Percentiles rank a stretch among this genome's conserved stretches.
phyloP scores from a whole-genome alignment of 495 filamentous ascomycete species.

The Penicillium dipodomyicola region DNA sequence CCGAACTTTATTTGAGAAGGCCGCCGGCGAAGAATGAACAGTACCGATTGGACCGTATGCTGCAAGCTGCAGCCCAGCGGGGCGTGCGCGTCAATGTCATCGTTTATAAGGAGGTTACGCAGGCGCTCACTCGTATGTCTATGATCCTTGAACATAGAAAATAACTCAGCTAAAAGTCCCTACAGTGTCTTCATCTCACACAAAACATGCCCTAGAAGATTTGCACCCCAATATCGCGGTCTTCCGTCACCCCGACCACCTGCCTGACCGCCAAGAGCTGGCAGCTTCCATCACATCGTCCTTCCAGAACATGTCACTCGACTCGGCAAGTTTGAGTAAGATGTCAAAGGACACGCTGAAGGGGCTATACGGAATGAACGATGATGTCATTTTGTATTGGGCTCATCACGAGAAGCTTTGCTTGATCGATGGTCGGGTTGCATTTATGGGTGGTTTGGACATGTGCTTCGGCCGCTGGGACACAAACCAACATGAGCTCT shows the following conservation, averaged over 20 bases:
- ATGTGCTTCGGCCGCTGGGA: slow-evolving; percentile 67
- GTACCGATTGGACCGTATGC: slow-evolving; percentile 88
- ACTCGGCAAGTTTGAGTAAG: slow-evolving; percentile 51
- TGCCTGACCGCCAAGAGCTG: slow-evolving; percentile 64
- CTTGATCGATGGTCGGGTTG: slow-evolving; percentile 71
- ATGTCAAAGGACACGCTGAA: slow-evolving; percentile 67
- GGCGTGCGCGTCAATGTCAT: slow-evolving; percentile 87
- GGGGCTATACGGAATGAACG: slow-evolving; percentile 74
- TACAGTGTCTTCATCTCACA: slow-evolving; percentile 76
- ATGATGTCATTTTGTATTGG: slow-evolving; percentile 87
- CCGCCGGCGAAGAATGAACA: slow-evolving; percentile 78
- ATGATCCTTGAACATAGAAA: background rate
- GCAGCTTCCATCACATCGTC: slow-evolving; percentile 48
- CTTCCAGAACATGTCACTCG: slow-evolving; percentile 52
- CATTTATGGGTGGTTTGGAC: slow-evolving; percentile 80
- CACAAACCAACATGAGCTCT: slow-evolving; percentile 70
- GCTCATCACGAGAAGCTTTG: slow-evolving; percentile 95
- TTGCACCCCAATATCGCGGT: slow-evolving; percentile 86
- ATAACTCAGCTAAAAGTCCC: background rate
- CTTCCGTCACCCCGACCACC: slow-evolving; percentile 89
- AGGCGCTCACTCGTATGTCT: slow-evolving; percentile 78
- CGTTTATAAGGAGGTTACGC: slow-evolving; percentile 90
- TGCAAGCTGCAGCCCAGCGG: slow-evolving; percentile 80
- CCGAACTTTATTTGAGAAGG: slow-evolving; percentile 84
- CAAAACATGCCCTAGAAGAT: slow-evolving; percentile 75